These are phyloP conservation scores for Wickerhamomyces sp. DNA, from an alignment of 1,139 yeast species.

Conservation along the genomic window DNA sequence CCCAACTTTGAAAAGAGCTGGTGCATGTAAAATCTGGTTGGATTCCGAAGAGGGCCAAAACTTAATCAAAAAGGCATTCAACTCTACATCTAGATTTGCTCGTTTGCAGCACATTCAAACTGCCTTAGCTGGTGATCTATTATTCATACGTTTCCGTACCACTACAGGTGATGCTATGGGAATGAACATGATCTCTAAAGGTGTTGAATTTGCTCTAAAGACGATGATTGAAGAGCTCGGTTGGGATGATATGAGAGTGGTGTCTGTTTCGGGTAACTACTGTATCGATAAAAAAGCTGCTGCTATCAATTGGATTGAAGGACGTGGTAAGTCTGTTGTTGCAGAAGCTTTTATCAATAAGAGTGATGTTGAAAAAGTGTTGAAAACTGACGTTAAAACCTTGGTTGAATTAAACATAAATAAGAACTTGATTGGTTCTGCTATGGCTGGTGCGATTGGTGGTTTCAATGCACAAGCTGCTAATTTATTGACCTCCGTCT, in stretches of 20 bases:
- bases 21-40: slow-evolving; percentile 92
- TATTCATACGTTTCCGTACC: slow-evolving; percentile 89
- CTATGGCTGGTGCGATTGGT: slow-evolving; percentile 98
- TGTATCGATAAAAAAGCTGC: slow-evolving; percentile 98
- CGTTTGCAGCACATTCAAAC: slow-evolving; percentile 87
- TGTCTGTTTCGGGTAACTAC: slow-evolving; percentile 94
- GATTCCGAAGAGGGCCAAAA: slow-evolving; percentile 93
- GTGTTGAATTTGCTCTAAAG: slow-evolving; percentile 83
- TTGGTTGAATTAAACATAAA: slow-evolving; percentile 83
- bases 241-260: slow-evolving; percentile 88
- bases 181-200: slow-evolving; percentile 99
- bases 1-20: slow-evolving; percentile 79
- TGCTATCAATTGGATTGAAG: slow-evolving; percentile 98
- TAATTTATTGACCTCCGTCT: slow-evolving; percentile 89
- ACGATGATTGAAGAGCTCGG: slow-evolving; percentile 88
- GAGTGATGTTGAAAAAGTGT: slow-evolving; percentile 70
- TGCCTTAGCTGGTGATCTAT: slow-evolving; percentile 89
- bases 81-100: slow-evolving; percentile 96
- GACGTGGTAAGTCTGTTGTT: slow-evolving; percentile 96
- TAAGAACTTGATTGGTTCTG: slow-evolving; percentile 92
- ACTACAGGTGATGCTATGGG: slow-evolving; percentile 99
- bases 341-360: slow-evolving; percentile 95
- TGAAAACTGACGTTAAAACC: slow-evolving; percentile 90
- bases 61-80: slow-evolving; percentile 81
- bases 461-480: slow-evolving; percentile 99